A percentile compares a stretch with the other conserved stretches of the same genome.
Evolutionary conservation across 148 eudicot genomes (phyloP).

Genomic region (Simmondsia chinensis): DNA sequence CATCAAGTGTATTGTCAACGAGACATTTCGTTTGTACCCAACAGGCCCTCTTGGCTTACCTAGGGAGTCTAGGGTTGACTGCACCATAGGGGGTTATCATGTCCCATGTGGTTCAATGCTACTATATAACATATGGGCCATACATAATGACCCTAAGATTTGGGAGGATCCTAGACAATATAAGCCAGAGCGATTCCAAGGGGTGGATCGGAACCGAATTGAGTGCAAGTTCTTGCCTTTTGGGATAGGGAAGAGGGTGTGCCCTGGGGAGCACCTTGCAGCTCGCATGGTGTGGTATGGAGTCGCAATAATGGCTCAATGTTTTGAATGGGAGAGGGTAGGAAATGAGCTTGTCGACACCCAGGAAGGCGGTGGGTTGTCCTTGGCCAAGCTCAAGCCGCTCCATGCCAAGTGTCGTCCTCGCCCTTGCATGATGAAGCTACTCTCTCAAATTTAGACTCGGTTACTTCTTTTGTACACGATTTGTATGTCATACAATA

Average conservation of each 20-base stretch:
- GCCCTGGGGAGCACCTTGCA: conserved; percentile 27
- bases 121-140: neutral
- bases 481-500: too few species aligned
- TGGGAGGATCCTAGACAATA: neutral
- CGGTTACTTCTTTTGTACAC: neutral
- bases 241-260: conserved; percentile 27
- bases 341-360: conserved; percentile 20
- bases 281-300: conserved; percentile 16
- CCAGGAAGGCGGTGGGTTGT: conserved; percentile 8
- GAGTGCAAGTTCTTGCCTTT: conserved; percentile 18
- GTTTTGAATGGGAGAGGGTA: conserved; percentile 27
- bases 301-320: conserved; percentile 26
- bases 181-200: conserved; percentile 20
- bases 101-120: neutral
- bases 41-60: conserved; percentile 1
- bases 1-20: neutral
- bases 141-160: neutral
- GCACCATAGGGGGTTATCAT: neutral
- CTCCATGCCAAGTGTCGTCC: conserved; percentile 10
- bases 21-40: neutral
- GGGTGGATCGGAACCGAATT: conserved; percentile 3
- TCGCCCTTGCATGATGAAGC: conserved; percentile 10
- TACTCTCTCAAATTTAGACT: neutral
- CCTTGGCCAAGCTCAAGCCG: conserved; percentile 19
- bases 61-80: neutral